Conservation (phyloP, 441 rosid genomes). For the Arabidopsis lyrata region DNA sequence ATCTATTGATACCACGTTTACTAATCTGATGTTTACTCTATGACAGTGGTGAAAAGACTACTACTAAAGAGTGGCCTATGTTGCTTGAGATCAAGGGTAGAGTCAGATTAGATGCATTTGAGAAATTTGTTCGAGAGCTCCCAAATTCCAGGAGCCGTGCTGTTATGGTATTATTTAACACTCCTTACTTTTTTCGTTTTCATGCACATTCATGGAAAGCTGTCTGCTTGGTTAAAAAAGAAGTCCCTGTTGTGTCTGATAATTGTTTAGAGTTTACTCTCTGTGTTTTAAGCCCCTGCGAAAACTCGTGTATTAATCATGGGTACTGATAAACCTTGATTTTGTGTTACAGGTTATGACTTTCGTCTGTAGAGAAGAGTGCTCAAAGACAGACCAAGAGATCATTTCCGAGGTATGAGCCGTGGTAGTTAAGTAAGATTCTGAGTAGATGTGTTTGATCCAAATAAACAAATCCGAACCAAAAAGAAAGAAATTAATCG, state of each 20-base stretch:
- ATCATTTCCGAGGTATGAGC: slow-evolving; percentile 67
- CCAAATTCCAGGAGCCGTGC: slow-evolving; percentile 89
- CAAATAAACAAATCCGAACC: background rate
- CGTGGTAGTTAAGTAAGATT: background rate
- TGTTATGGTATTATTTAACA: slow-evolving; percentile 79
- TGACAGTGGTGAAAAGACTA: slow-evolving; percentile 78
- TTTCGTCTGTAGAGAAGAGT: slow-evolving; percentile 62
- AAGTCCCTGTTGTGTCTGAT: background rate
- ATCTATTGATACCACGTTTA: background rate
- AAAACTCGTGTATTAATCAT: background rate
- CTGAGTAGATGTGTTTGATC: background rate
- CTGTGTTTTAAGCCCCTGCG: slow-evolving; percentile 8
- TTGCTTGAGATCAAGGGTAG: slow-evolving; percentile 87
- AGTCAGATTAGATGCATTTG: slow-evolving; percentile 89
- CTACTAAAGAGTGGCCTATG: slow-evolving; percentile 66
- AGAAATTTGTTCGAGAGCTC: slow-evolving; percentile 88
- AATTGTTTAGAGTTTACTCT: background rate
- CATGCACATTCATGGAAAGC: background rate
- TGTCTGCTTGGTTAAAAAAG: slow-evolving; percentile 12
- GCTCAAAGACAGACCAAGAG: slow-evolving; percentile 53
- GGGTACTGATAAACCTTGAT: slow-evolving; percentile 2
- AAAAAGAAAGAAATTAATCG: background rate
- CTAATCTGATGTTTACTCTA: slow-evolving; percentile 30
- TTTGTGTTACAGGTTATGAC: slow-evolving; percentile 61
- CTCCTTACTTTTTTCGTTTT: background rate